Base-by-base conservation (phyloP, 2,329 filamentous ascomycete species). In the Trichoderma atrobrunneum region DNA sequence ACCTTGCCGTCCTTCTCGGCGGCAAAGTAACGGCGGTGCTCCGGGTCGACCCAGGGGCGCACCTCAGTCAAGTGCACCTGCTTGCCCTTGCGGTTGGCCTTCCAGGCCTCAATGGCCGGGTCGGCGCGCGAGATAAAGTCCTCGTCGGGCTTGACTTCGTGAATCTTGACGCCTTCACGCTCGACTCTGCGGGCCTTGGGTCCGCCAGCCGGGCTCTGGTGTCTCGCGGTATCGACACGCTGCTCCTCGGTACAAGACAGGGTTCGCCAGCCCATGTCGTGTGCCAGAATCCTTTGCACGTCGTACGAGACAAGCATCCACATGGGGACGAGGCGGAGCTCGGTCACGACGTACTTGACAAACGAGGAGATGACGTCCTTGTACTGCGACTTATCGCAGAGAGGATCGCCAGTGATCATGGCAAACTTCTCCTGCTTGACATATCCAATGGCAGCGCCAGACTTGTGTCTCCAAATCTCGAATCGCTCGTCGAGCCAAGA, bases 1-100 rank as follows among this genome's bases (percentile, higher is more conserved):
- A 98, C 89, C 73, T 87, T 89, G 74, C 92, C 92, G 18, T 93
- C 88, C 78, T 92, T 92, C 75, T 91, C 87, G 11, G 93, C 92
- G 77, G 93, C 92, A 79, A 95, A 93, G 84, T 97, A 98, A 75
- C 93, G 92, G 18, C 95, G 90, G 79, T 98, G 94, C 74, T 89
- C 89, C 78, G 88, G 86, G 76, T 97, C 94, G 74, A 95, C 87
- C 94, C 95, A 98, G 1, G 95, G 94, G 32, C 90, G 90, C 36
- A 98, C 93, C 79, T 97, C 92, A 4, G 95, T 97, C 67, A 98
- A 85, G 81, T 98, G 95, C 34, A 97, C 92, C 81, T 98, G 95
- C 74, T 85, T 88, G 75, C 94, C 94, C 83, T 94, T 95, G 77
- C 95, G 92, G 79, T 88, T 88, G 68, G 87, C 84, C 77, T 95